Evolutionary conservation across 257 asterid genomes (phyloP), one percentile per base, ranked within the genome.

Genomic region (Fraxinus americana): DNA sequence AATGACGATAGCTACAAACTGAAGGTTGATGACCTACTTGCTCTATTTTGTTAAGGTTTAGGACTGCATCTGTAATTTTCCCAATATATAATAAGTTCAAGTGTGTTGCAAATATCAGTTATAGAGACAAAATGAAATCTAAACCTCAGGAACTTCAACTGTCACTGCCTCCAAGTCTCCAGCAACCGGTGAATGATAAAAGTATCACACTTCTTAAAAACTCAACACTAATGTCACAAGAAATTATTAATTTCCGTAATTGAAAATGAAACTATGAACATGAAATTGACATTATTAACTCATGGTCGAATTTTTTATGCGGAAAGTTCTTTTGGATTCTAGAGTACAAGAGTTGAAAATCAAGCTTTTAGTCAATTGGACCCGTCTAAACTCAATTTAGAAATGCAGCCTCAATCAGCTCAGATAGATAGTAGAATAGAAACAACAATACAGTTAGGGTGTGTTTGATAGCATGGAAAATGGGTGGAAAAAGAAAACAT

Each of bases 401-500:
- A 21, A 7, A 59, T 59, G 67, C 65, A 54, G 12, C 29, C 29
- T 54, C 65, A n/a, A n/a, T 63, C 34, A 63, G 68, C 34, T 61
- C 68, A n/a, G n/a, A n/a, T n/a, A 61, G 7, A 61, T 61, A 61
- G 72, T 11, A 13, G n/a, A 8, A 7, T 2, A 34, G 59, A 5
- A 70, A 75, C 82, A 75, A 82, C 72, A 71, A 78, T 79, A 68
- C 30, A 6, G 61, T 43, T n/a, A n/a, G n/a, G n/a, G n/a, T n/a
- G n/a, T n/a, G n/a, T n/a, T n/a, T n/a, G n/a, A n/a, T n/a, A n/a
- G n/a, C n/a, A n/a, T n/a, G n/a, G n/a, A n/a, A n/a, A n/a, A n/a
- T n/a, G n/a, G n/a, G n/a, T n/a, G n/a, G n/a, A n/a, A n/a, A n/a
- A n/a, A n/a, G n/a, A n/a, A n/a, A n/a, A n/a, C n/a, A n/a, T n/a